Percentiles rank a stretch among this genome's conserved stretches.
Conservation (phyloP, 192 early-diverging fungal species). For the Backusella liffmaniae region DNA sequence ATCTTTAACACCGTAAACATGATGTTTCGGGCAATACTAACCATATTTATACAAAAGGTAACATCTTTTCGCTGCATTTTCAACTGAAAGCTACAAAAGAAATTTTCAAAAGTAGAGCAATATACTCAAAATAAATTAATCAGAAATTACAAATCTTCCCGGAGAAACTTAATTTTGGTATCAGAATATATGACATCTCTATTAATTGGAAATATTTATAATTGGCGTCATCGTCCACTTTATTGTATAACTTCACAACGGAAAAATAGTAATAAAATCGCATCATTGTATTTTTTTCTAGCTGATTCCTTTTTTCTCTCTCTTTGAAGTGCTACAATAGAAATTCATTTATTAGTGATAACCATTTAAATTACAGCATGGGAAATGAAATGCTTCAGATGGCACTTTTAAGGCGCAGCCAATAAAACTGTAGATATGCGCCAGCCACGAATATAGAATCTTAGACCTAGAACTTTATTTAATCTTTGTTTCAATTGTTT, state of each 20-base stretch:
- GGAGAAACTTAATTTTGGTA: neutral
- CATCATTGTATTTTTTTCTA: neutral
- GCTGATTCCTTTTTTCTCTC: neutral
- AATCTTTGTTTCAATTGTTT: neutral
- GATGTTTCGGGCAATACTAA: neutral
- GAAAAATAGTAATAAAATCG: neutral
- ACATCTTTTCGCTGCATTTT: neutral
- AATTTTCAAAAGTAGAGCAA: neutral
- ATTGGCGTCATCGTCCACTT: neutral
- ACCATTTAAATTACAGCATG: neutral
- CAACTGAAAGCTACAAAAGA: neutral
- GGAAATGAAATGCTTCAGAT: neutral
- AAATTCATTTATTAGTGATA: neutral
- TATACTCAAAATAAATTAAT: neutral
- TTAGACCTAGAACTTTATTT: neutral
- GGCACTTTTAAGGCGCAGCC: slow-evolving; percentile 1
- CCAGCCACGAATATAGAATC: neutral
- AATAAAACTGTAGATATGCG: neutral
- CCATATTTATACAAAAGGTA: neutral
- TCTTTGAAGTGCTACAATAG: neutral
- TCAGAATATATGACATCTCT: neutral
- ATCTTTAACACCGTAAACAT: neutral
- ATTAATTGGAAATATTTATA: neutral
- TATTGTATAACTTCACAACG: neutral
- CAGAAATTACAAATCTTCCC: neutral